Evolutionary conservation across 2,329 filamentous ascomycete genomes (phyloP).

Genomic region (Fusarium sp.): DNA sequence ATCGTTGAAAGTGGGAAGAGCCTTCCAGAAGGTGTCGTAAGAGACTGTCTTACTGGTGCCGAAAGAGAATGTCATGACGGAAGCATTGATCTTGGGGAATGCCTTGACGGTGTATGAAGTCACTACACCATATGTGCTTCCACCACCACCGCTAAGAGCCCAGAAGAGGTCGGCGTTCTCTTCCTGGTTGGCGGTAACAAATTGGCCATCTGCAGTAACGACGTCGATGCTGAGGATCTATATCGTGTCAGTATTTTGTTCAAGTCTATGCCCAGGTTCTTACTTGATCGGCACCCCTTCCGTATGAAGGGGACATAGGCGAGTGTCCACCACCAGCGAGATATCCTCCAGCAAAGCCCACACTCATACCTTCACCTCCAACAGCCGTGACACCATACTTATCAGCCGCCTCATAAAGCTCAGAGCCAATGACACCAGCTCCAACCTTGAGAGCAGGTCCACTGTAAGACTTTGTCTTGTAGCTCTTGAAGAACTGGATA

Average conservation of each 20-base stretch:
- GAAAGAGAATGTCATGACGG: constrained; percentile 38
- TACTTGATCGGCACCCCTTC: constrained; percentile 38
- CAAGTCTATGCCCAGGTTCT: not conserved
- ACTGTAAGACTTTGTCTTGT: constrained; percentile 44
- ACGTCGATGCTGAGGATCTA: constrained; percentile 36
- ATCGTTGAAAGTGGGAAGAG: constrained; percentile 30
- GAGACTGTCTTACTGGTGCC: constrained; percentile 28
- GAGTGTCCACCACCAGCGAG: constrained; percentile 39
- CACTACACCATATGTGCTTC: constrained; percentile 49
- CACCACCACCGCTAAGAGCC: constrained; percentile 55
- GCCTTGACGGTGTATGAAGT: constrained; percentile 53
- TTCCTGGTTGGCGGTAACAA: constrained; percentile 22
- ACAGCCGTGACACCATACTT: constrained; percentile 60
- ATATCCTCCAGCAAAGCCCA: constrained; percentile 38
- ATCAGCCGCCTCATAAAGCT: constrained; percentile 63
- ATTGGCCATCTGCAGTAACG: constrained; percentile 32
- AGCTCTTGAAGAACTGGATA: constrained; percentile 40
- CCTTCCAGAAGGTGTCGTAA: constrained; percentile 32
- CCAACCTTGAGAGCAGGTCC: constrained; percentile 66
- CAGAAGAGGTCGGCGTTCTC: constrained; percentile 48
- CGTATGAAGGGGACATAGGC: constrained; percentile 31
- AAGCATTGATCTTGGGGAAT: constrained; percentile 46
- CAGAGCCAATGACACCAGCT: constrained; percentile 63
- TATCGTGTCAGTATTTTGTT: not conserved
- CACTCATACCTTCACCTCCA: constrained; percentile 60